phyloP scores from a whole-genome alignment of 768 basidiomycete genomes.

The Thelephora ganbajun region DNA sequence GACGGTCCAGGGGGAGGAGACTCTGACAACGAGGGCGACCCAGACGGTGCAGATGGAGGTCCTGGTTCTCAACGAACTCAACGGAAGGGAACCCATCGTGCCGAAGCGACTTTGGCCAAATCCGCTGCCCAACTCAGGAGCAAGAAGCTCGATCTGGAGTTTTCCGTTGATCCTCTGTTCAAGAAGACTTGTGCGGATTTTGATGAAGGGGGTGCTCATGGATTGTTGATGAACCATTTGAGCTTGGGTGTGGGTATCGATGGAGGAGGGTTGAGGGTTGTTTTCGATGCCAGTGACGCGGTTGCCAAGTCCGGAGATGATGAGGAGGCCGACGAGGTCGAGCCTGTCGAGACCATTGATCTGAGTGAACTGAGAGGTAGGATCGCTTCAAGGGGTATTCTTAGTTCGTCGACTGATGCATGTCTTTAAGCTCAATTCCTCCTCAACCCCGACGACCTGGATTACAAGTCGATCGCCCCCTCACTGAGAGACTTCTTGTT shows the following conservation, averaged over 20 bases:
- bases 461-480: conserved; percentile 64
- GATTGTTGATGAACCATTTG: conserved; percentile 93
- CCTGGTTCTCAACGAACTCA: conserved; percentile 23
- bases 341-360: conserved; percentile 58
- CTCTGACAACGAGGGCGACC: conserved; percentile 39
- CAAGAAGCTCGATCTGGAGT: conserved; percentile 93
- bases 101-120: conserved; percentile 83
- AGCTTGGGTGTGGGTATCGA: conserved; percentile 64
- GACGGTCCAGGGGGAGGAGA: conserved; percentile 36
- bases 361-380: conserved; percentile 46
- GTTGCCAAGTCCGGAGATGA: conserved; percentile 61
- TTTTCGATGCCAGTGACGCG: conserved; percentile 93
- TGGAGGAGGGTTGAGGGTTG: conserved; percentile 73
- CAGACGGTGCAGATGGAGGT: conserved; percentile 46
- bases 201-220: conserved; percentile 95
- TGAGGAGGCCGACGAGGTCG: conserved; percentile 47
- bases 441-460: conserved; percentile 48
- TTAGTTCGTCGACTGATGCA: conserved; percentile 4
- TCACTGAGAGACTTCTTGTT: conserved; percentile 78
- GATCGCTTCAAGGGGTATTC: conserved; percentile 10
- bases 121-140: conserved; percentile 64
- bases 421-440: conserved; percentile 46
- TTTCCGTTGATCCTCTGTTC: conserved; percentile 93
- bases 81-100: conserved; percentile 50
- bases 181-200: conserved; percentile 97